A percentile compares a stretch with the other conserved stretches of the same genome.
Evolutionary conservation across 768 basidiomycete species (phyloP).

Genomic region (Trametes gibbosa): DNA sequence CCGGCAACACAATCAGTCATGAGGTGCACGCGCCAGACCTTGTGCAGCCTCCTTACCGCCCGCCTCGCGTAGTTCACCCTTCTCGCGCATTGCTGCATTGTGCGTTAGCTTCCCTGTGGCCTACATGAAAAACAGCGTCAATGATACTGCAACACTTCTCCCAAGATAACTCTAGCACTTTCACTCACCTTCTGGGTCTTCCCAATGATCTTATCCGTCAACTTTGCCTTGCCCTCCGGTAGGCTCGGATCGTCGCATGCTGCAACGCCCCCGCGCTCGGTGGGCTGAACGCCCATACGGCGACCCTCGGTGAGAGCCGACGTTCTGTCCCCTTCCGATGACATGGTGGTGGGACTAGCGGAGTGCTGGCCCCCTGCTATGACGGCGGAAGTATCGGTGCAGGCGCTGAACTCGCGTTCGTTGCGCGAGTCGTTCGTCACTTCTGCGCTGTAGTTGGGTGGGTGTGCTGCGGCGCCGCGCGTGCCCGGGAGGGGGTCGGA

Average conservation of each 20-base stretch:
- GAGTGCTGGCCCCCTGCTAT: constrained; percentile 24
- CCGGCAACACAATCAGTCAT: constrained; percentile 31
- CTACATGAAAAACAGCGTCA: constrained; percentile 26
- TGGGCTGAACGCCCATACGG: constrained; percentile 38
- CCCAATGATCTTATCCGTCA: constrained; percentile 55
- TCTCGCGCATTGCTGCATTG: constrained; percentile 52
- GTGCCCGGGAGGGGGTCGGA: constrained; percentile 49
- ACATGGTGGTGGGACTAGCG: background rate
- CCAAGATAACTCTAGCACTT: background rate
- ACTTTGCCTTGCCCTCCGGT: constrained; percentile 39
- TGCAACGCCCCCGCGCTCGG: constrained; percentile 37
- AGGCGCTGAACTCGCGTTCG: constrained; percentile 23
- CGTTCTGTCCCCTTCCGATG: background rate
- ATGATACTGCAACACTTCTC: background rate
- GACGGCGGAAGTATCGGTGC: constrained; percentile 21
- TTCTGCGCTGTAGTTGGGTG: constrained; percentile 39
- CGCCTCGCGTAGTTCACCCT: constrained; percentile 52
- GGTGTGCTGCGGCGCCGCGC: constrained; percentile 24
- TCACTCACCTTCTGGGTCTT: constrained; percentile 52
- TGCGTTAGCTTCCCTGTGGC: constrained; percentile 47
- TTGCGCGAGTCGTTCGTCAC: constrained; percentile 35
- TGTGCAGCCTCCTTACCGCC: constrained; percentile 47
- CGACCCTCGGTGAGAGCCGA: constrained; percentile 23
- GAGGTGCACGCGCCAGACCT: constrained; percentile 40
- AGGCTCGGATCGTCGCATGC: constrained; percentile 33